These are phyloP conservation scores for Ilex paraguariensis DNA, from an alignment of 305 asterid genomes.

Conservation along the genomic window DNA sequence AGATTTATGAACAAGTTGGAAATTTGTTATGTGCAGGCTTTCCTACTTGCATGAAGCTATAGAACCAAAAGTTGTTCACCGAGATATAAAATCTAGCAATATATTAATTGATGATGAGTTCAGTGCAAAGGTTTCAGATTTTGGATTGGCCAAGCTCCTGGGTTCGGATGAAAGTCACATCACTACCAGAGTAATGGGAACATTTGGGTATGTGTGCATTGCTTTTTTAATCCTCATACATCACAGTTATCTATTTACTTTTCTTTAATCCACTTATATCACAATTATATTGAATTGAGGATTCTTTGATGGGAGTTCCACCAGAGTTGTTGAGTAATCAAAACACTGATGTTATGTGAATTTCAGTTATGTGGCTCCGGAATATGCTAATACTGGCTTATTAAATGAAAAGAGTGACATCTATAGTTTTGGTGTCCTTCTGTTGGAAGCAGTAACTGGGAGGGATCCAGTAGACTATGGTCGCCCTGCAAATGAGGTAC, in stretches of 20 bases:
- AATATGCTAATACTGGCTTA: slow-evolving; percentile 3
- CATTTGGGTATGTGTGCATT: slow-evolving; percentile 62
- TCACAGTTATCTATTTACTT: too few species aligned
- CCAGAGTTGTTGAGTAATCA: too few species aligned
- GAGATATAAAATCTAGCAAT: slow-evolving; percentile 97
- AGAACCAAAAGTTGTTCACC: slow-evolving; percentile 94
- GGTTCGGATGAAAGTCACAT: slow-evolving; percentile 93
- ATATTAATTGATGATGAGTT: slow-evolving; percentile 78
- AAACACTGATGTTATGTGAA: background rate
- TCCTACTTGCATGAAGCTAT: slow-evolving; percentile 96
- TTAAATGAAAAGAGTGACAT: slow-evolving; percentile 2
- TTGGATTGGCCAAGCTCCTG: slow-evolving; percentile 95
- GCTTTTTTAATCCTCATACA: too few species aligned
- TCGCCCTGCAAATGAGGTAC: slow-evolving; percentile 3
- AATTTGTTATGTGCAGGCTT: slow-evolving; percentile 44
- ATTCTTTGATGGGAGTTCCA: too few species aligned
- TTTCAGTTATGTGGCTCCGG: slow-evolving; percentile 5
- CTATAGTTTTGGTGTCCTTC: slow-evolving; percentile 2
- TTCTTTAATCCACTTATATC: too few species aligned
- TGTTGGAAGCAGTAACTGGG: slow-evolving; percentile 2
- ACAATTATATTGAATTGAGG: too few species aligned
- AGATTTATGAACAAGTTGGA: too few species aligned
- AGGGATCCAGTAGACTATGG: slow-evolving; percentile 3
- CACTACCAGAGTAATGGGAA: slow-evolving; percentile 98
- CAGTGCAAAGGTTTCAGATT: slow-evolving; percentile 90